phyloP scores from a whole-genome alignment of 2,329 filamentous ascomycete genomes.

The Simplicillium aogashimaense region DNA sequence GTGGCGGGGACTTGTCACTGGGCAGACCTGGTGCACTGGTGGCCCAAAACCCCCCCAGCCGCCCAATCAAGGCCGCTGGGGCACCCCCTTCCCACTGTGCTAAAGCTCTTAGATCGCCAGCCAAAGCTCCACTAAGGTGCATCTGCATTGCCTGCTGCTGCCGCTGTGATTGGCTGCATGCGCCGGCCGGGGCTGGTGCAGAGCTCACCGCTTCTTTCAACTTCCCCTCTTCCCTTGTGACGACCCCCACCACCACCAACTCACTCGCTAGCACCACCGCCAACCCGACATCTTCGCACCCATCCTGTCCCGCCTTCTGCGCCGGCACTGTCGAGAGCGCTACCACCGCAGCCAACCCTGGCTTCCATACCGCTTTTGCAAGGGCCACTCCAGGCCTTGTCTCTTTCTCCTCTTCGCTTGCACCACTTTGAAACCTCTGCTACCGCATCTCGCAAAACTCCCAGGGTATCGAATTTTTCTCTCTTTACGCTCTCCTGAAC shows the following conservation, averaged over 20 bases:
- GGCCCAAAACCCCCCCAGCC: too few relatives aligned
- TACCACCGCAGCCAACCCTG: constrained; percentile 1
- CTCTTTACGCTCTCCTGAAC: constrained; percentile 10
- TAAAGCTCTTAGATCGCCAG: constrained; percentile 11
- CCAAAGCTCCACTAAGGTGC: constrained; percentile 11
- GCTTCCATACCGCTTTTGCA: background rate
- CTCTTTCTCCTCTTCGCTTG: constrained; percentile 4
- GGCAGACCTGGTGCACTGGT: too few relatives aligned
- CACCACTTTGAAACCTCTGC: constrained; percentile 10
- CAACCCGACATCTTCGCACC: too few relatives aligned
- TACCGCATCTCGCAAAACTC: constrained; percentile 22
- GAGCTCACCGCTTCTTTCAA: constrained; percentile 7
- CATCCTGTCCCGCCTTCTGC: too few relatives aligned
- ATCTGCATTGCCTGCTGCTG: constrained; percentile 11
- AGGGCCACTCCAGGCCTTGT: constrained; percentile 3
- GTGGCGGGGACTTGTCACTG: too few relatives aligned
- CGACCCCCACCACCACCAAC: too few relatives aligned
- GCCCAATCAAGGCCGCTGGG: too few relatives aligned
- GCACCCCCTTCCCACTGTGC: background rate
- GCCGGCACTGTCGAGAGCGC: too few relatives aligned
- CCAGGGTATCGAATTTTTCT: constrained; percentile 7
- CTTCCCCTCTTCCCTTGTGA: background rate
- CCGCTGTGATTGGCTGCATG: constrained; percentile 5
- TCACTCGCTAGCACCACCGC: background rate
- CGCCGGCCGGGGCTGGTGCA: constrained; percentile 5